Evolutionary conservation across 164 flowering plant genomes (phyloP).

Genomic region (Stephania cephalantha): DNA sequence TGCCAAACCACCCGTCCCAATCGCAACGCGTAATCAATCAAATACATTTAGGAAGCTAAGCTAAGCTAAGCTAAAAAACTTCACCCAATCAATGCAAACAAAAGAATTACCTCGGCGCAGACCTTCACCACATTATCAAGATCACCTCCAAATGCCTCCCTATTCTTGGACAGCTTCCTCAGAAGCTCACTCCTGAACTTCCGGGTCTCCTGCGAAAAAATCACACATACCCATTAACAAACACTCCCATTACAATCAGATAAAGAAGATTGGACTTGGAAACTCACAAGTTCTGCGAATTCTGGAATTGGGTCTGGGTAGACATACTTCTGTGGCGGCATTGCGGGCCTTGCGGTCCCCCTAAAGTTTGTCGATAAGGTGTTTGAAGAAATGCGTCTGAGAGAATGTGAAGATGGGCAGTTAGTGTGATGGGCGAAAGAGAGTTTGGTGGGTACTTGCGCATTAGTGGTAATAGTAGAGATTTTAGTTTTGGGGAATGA

Average conservation of each 20-base stretch:
- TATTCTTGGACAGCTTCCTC: conserved; percentile 39
- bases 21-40: no score
- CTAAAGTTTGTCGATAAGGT: conserved; percentile 1
- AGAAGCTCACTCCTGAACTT: conserved; percentile 48
- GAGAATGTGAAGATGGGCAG: background rate
- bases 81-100: no score
- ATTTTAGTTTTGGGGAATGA: conserved; percentile 2
- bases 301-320: conserved; percentile 57
- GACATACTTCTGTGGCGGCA: conserved; percentile 20
- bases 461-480: conserved; percentile 7
- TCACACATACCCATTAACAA: background rate
- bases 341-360: conserved; percentile 2
- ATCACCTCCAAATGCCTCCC: conserved; percentile 48
- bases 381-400: conserved; percentile 16
- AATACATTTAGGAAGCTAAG: no score
- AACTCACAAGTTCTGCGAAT: conserved; percentile 39
- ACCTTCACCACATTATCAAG: conserved; percentile 42
- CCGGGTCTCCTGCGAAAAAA: conserved; percentile 40
- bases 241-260: background rate
- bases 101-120: conserved; percentile 42
- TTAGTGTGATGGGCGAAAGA: conserved; percentile 9
- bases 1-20: no score
- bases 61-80: no score
- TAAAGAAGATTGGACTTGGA: conserved; percentile 6
- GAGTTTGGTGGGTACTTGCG: conserved; percentile 3